phyloP scores from a whole-genome alignment of 1,139 yeast species.

The Zygosaccharomyces pseudobailii region DNA sequence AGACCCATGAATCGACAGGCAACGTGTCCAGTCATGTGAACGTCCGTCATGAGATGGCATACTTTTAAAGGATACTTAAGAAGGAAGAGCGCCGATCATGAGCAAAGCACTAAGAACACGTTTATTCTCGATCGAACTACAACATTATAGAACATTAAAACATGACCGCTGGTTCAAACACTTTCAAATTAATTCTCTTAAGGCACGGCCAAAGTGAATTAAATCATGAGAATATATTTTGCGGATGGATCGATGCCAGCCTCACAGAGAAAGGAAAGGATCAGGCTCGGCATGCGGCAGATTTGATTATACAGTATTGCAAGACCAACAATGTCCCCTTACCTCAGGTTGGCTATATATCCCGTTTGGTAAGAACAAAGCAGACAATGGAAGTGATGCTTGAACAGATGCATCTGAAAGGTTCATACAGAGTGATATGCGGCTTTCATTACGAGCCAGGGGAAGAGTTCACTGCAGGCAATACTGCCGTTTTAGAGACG shows the following conservation, averaged over 20 bases:
- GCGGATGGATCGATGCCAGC: slow-evolving; percentile 81
- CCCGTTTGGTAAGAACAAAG: slow-evolving; percentile 59
- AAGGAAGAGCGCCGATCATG: background rate
- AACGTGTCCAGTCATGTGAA: slow-evolving; percentile 1
- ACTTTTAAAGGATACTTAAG: background rate
- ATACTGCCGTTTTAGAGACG: slow-evolving; percentile 34
- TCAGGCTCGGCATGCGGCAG: slow-evolving; percentile 61
- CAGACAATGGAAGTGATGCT: slow-evolving; percentile 62
- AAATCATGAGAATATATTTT: slow-evolving; percentile 65
- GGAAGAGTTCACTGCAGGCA: slow-evolving; percentile 5
- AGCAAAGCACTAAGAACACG: background rate
- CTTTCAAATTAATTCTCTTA: slow-evolving; percentile 28
- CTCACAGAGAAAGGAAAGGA: slow-evolving; percentile 54
- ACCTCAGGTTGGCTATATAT: slow-evolving; percentile 60
- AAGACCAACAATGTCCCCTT: slow-evolving; percentile 18
- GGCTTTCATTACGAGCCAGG: slow-evolving; percentile 14
- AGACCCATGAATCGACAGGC: background rate
- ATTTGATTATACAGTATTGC: slow-evolving; percentile 41
- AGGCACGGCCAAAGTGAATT: slow-evolving; percentile 76
- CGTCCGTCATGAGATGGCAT: slow-evolving; percentile 3
- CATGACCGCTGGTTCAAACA: slow-evolving; percentile 16
- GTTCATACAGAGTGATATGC: slow-evolving; percentile 21
- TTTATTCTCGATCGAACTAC: background rate
- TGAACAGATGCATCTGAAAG: slow-evolving; percentile 38
- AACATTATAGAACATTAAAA: background rate